Conservation (phyloP, 768 basidiomycete species). For the Mycena olivaceomarginata region DNA sequence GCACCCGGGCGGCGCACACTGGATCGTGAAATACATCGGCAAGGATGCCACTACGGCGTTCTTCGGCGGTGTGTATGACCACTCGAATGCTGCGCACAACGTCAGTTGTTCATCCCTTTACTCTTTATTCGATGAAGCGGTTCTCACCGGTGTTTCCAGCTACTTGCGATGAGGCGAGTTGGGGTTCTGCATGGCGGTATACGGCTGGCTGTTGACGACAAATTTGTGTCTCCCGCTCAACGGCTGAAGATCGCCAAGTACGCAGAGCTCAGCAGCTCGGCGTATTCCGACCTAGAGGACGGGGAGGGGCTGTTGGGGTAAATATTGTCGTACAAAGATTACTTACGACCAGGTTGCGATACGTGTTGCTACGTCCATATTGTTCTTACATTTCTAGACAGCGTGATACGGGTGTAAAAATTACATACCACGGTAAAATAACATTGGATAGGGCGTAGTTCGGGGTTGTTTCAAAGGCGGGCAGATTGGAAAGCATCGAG, state of each 20-base stretch:
- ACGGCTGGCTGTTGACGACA: slow-evolving; percentile 75
- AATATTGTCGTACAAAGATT: background rate
- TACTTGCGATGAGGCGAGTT: slow-evolving; percentile 82
- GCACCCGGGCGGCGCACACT: slow-evolving; percentile 93
- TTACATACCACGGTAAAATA: too few species aligned
- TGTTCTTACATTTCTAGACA: too few species aligned
- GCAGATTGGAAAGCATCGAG: too few species aligned
- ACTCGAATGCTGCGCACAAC: slow-evolving; percentile 93
- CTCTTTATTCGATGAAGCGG: background rate
- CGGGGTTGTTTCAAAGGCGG: too few species aligned
- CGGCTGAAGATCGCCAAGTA: slow-evolving; percentile 80
- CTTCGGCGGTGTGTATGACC: slow-evolving; percentile 94
- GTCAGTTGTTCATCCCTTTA: slow-evolving; percentile 58
- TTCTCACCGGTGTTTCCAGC: slow-evolving; percentile 45
- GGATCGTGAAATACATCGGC: slow-evolving; percentile 90
- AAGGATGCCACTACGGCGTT: slow-evolving; percentile 96
- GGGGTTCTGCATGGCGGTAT: slow-evolving; percentile 76
- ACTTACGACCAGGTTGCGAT: too few species aligned
- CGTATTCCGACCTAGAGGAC: slow-evolving; percentile 64
- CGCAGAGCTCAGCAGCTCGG: slow-evolving; percentile 74
- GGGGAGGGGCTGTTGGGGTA: slow-evolving; percentile 11
- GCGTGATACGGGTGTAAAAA: too few species aligned
- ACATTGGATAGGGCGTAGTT: too few species aligned
- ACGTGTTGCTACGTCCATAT: too few species aligned
- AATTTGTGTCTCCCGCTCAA: slow-evolving; percentile 82